These are phyloP conservation scores for Rosa rugosa DNA, from an alignment of 306 rosid species.

Conservation along the genomic window DNA sequence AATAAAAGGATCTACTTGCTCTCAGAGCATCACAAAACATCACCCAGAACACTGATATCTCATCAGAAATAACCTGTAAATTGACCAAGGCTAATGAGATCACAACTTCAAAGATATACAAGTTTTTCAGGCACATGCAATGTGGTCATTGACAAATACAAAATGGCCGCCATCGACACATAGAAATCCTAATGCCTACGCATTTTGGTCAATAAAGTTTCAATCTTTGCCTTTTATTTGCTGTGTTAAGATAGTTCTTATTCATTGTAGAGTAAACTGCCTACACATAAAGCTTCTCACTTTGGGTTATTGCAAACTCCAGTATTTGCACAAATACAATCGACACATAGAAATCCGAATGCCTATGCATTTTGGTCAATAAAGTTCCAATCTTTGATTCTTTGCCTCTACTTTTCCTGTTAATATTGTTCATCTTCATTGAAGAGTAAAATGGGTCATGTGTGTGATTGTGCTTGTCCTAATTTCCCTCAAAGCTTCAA, in stretches of 20 bases:
- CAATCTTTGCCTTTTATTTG: background rate
- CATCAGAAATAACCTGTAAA: slow-evolving; percentile 30
- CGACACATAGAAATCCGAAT: background rate
- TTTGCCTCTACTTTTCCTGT: background rate
- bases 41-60: slow-evolving; percentile 24
- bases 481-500: background rate
- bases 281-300: too few relatives aligned
- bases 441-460: background rate
- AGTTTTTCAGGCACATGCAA: background rate
- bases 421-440: background rate
- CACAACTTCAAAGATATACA: background rate
- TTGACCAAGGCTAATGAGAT: background rate
- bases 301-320: too few relatives aligned
- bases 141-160: background rate
- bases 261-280: background rate
- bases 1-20: slow-evolving; percentile 31
- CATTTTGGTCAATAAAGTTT: background rate
- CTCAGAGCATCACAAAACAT: slow-evolving; percentile 35
- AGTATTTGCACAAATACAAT: background rate
- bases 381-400: background rate
- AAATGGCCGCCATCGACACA: background rate
- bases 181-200: background rate
- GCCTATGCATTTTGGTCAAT: background rate
- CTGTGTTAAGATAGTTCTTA: background rate
- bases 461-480: background rate